phyloP scores from a whole-genome alignment of 2,329 filamentous ascomycete species.

The Westerdykella ornata region DNA sequence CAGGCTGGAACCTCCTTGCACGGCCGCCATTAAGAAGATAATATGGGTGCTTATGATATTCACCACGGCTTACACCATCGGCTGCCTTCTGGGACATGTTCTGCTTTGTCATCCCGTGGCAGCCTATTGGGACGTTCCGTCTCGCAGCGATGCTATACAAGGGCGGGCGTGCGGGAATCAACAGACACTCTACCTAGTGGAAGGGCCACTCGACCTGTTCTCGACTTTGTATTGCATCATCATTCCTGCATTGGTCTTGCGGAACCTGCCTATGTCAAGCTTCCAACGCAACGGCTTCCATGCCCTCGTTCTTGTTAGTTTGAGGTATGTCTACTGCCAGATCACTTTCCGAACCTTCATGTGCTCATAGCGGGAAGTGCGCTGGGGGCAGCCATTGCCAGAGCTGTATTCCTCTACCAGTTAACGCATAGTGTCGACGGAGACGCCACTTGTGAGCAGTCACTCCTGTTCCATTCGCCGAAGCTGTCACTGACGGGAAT shows the following conservation, averaged over 20 bases:
- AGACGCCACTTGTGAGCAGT: conserved; percentile 19
- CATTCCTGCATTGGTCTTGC: conserved; percentile 13
- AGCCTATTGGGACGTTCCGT: conserved; percentile 31
- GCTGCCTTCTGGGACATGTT: conserved; percentile 23
- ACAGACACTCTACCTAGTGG: conserved; percentile 12
- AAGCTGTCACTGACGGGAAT: not conserved
- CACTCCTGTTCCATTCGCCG: not conserved
- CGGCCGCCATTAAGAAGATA: conserved; percentile 21
- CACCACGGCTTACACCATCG: conserved; percentile 24
- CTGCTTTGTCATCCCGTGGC: conserved; percentile 28
- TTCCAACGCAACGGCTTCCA: conserved; percentile 14
- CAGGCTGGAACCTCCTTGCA: conserved; percentile 26
- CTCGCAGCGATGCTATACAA: conserved; percentile 6
- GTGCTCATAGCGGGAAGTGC: conserved; percentile 18
- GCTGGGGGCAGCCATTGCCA: conserved; percentile 24
- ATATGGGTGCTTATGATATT: conserved; percentile 28
- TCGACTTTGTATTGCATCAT: conserved; percentile 17
- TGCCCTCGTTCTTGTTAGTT: conserved; percentile 7
- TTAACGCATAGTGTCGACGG: conserved; percentile 12
- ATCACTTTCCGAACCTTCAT: not conserved
- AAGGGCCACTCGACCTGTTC: conserved; percentile 13
- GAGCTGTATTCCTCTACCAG: conserved; percentile 25
- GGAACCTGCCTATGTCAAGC: conserved; percentile 15
- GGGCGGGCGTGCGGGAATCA: conserved; percentile 8
- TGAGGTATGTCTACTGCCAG: conserved; percentile 10